Base-by-base conservation (phyloP, 164 flowering plant genomes). In the Tetracentron sinense region DNA sequence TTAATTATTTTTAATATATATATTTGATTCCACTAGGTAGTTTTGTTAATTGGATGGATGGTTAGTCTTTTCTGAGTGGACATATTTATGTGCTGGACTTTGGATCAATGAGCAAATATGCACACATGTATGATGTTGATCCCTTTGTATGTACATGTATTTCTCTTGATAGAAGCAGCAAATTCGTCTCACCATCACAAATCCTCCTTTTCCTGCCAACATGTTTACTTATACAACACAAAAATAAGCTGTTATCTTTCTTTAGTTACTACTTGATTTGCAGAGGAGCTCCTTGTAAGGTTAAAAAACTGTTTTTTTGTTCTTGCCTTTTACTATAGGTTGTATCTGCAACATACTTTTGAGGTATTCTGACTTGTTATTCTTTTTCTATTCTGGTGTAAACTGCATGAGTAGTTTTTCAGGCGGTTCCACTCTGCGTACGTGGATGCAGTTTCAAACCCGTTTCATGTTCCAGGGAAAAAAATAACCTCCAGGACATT, bases 361-460 rank as follows among this genome's bases (percentile, higher is more conserved):
- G 7, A 42, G 26, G 4, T n/a, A 14, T 17, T 35, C 58, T 63
- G 21, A 42, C 54, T 4, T 25, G n/a, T 27, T 49, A 26, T 61
- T 57, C 20, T 54, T 33, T 15, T 31, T 30, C 42, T 14, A 33
- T 16, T 56, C 26, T 65, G 50, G 44, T 58, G 53, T 30, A 47
- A 62, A 29, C 20, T 60, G 19, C 25, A 56, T 7, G 7, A 27
- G 54, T 69, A 95, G 99, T 95, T 92, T 70, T 92, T 88, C 84
- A 75, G 94, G 81, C 85, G 82, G 78, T 92, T 92, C 78, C 99
- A 95, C 71, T 78, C 94, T 21, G 97, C 96, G 23, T 91, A 89
- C 56, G 94, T 86, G 42, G 97, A 94, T 86, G 97, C 99, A 26
- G 97, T 94, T 63, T 91, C 97, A 55, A 94, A 94, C 69, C 97